Percentiles rank a stretch among this genome's conserved stretches.
Conservation (phyloP, 1,284 basidiomycete species). For the Coniferiporia weirii region DNA sequence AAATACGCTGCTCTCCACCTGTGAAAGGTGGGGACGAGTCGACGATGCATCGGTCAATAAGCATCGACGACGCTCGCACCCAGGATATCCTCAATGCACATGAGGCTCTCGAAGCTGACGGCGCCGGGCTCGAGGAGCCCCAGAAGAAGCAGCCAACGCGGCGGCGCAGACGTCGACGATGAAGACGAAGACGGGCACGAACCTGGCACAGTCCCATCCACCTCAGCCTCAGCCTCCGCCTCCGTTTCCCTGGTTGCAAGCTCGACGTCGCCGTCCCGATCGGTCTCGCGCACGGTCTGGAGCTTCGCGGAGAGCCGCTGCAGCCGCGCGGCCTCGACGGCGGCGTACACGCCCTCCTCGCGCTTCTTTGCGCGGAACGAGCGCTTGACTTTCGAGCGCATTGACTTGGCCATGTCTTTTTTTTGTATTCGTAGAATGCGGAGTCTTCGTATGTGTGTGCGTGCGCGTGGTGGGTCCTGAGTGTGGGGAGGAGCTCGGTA, state of each 20-base stretch:
- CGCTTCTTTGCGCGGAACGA: constrained; percentile 83
- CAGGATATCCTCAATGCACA: constrained; percentile 1
- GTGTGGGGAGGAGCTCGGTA: neutral
- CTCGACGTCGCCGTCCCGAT: constrained; percentile 30
- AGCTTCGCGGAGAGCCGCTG: constrained; percentile 75
- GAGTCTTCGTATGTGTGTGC: neutral
- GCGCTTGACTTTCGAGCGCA: constrained; percentile 86
- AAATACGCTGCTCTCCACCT: too few species aligned
- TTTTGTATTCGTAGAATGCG: neutral
- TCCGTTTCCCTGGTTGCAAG: constrained; percentile 16
- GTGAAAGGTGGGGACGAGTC: neutral
- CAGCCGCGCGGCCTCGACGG: constrained; percentile 78
- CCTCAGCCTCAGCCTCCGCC: constrained; percentile 37
- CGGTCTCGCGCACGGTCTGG: constrained; percentile 35
- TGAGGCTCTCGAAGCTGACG: constrained; percentile 16
- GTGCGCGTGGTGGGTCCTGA: neutral
- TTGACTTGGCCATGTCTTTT: constrained; percentile 84
- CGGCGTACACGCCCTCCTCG: constrained; percentile 77
- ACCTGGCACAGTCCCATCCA: constrained; percentile 21
- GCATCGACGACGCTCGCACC: constrained; percentile 14
- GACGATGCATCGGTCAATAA: neutral
- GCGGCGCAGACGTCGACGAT: too few species aligned
- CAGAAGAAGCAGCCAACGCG: constrained; percentile 22
- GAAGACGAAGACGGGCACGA: constrained; percentile 19
- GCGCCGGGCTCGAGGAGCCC: constrained; percentile 12